Evolutionary conservation across 768 basidiomycete genomes (phyloP).

Genomic region (Suillus hirtellus): DNA sequence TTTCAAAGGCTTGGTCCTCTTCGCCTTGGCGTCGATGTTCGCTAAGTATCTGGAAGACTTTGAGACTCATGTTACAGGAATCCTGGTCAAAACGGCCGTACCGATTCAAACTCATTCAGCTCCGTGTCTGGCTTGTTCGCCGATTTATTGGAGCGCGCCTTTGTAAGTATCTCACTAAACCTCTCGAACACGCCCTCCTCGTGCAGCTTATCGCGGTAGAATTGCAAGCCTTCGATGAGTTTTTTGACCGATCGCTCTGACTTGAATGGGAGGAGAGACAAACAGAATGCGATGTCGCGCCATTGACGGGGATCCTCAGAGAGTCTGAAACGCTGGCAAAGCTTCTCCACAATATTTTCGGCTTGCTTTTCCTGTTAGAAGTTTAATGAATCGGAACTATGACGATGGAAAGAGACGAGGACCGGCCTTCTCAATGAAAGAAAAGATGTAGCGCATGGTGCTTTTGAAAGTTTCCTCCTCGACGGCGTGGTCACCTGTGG

Average conservation of each 20-base stretch:
- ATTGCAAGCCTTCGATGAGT: slow-evolving; percentile 87
- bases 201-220: slow-evolving; percentile 95
- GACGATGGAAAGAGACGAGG: neutral
- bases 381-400: slow-evolving; percentile 3
- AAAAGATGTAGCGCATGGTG: slow-evolving; percentile 94
- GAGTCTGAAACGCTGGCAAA: slow-evolving; percentile 92
- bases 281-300: slow-evolving; percentile 95
- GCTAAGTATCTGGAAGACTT: slow-evolving; percentile 66
- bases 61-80: neutral
- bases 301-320: slow-evolving; percentile 91
- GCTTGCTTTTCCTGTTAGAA: slow-evolving; percentile 89
- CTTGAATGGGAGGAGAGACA: slow-evolving; percentile 94
- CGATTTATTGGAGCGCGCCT: slow-evolving; percentile 91
- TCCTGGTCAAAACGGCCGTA: slow-evolving; percentile 29
- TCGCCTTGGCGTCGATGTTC: slow-evolving; percentile 82
- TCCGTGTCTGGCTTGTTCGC: slow-evolving; percentile 92
- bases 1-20: slow-evolving; percentile 90
- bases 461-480: slow-evolving; percentile 91
- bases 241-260: slow-evolving; percentile 96
- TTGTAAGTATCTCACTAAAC: slow-evolving; percentile 89
- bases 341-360: slow-evolving; percentile 94
- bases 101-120: slow-evolving; percentile 91
- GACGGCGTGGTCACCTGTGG: slow-evolving; percentile 86
- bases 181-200: slow-evolving; percentile 77
- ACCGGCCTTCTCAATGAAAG: slow-evolving; percentile 91